Evolutionary conservation across 2,329 filamentous ascomycete species (phyloP), one percentile per base, ranked within the genome.

Genomic region (Nigrospora sphaerica): DNA sequence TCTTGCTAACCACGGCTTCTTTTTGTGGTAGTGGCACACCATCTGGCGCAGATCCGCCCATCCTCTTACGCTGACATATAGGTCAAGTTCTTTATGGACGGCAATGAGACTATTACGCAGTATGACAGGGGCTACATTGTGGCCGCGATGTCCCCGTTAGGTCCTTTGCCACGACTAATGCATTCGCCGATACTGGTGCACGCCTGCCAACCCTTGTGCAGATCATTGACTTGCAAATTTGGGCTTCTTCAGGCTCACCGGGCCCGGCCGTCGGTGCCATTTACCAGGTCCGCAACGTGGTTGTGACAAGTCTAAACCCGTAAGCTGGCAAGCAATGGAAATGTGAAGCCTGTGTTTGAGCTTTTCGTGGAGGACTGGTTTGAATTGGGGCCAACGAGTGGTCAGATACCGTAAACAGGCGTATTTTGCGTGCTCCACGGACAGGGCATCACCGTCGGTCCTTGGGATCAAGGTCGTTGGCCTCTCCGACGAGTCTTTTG

Each of bases 21-120:
- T 2, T 11, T 23, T 14, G n/a, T 18, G 12, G 1, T 54, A 63
- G n/a, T 80, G 70, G 50, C 77, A 80, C 57, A 66, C 62, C 6
- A 68, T 80, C 48, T 66, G 52, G 69, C 68, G 19, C 73, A 80
- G 62, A 55, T 78, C 40, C 66, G 70, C 10, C 75, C 78, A 53
- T 59, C 63, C 45, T 74, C 78, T 58, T 74, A 74, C 31, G 63
- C 63, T 47, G 73, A 80, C 56, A 69, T 78, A 11, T 63, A 65
- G n/a, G 68, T 73, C 1, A 73, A 69, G 49, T 81, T 79, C 56
- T 80, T 71, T 53, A 64, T 81, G 61, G 73, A 81, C 54, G 75
- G 68, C 4, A 56, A 54, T 28, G 59, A 73, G 34, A 57, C 77
- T 9, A 66, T 71, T 18, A 77, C 69, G 3, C 76, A 80, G 56